Conservation (phyloP, 306 rosid genomes). For the Pueraria montana region DNA sequence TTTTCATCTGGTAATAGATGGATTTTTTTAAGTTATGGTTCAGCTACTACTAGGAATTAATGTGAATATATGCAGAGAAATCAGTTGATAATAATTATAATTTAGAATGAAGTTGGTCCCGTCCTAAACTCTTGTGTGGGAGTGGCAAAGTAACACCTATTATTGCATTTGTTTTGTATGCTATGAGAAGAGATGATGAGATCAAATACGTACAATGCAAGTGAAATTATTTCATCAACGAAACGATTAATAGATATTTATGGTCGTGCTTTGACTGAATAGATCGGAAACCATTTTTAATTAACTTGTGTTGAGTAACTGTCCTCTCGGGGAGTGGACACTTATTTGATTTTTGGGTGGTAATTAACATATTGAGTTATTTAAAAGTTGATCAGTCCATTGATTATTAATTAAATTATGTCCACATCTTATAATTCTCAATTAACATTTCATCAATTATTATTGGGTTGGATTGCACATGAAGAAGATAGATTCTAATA, state of each 20-base stretch:
- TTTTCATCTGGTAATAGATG: background rate
- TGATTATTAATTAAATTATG: background rate
- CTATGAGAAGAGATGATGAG: background rate
- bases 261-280: background rate
- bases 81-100: background rate
- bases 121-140: too few relatives aligned
- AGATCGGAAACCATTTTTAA: background rate
- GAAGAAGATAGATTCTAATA: too few relatives aligned
- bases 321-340: background rate
- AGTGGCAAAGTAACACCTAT: too few relatives aligned
- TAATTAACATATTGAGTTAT: background rate
- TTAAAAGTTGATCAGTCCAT: conserved; percentile 6
- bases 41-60: conserved; percentile 28
- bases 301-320: background rate
- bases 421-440: background rate
- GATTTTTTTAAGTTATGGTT: conserved; percentile 38
- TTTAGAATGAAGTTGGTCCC: background rate
- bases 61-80: background rate
- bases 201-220: conserved; percentile 13
- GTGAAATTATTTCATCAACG: conserved; percentile 19
- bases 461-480: too few relatives aligned
- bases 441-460: too few relatives aligned
- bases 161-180: background rate
- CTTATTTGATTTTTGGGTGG: background rate
- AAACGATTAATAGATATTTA: background rate